Conservation (phyloP, 495 filamentous ascomycete species). For the Hyaloscypha bicolor region DNA sequence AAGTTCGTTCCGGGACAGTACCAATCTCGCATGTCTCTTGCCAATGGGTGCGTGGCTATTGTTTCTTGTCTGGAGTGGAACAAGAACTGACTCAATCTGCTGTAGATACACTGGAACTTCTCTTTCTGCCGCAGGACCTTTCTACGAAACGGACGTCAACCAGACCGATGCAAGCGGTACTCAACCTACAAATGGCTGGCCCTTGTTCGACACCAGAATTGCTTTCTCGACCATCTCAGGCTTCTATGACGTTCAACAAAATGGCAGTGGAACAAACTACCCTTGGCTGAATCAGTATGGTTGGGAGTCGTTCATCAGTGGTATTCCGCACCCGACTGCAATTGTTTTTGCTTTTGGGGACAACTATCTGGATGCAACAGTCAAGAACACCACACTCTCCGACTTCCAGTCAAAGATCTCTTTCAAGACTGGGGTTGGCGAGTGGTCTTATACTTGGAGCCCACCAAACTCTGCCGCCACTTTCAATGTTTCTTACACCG, state of each 20-base stretch:
- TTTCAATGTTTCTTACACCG: conserved; percentile 58
- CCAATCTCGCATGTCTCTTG: conserved; percentile 63
- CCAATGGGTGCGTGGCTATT: conserved; percentile 47
- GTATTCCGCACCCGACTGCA: conserved; percentile 58
- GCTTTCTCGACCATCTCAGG: conserved; percentile 75
- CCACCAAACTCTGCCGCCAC: conserved; percentile 49
- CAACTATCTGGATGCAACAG: conserved; percentile 60
- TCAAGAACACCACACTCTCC: conserved; percentile 59
- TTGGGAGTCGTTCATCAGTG: conserved; percentile 71
- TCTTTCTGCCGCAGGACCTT: conserved; percentile 65
- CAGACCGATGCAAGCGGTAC: conserved; percentile 32
- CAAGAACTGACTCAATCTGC: conserved; percentile 3
- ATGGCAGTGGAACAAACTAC: conserved; percentile 68
- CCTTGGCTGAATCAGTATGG: conserved; percentile 73
- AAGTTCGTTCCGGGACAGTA: conserved; percentile 61
- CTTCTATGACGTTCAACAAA: conserved; percentile 68
- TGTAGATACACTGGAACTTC: conserved; percentile 48
- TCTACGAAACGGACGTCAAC: conserved; percentile 64
- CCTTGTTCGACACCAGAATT: conserved; percentile 66
- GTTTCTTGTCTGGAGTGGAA: background rate
- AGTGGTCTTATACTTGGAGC: conserved; percentile 69
- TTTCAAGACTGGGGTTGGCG: conserved; percentile 61
- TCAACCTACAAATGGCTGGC: conserved; percentile 73
- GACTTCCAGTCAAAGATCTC: conserved; percentile 64
- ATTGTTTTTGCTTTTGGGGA: conserved; percentile 60